Conservation (phyloP, 352 stramenopile species). For the Phytophthora uliginosa region DNA sequence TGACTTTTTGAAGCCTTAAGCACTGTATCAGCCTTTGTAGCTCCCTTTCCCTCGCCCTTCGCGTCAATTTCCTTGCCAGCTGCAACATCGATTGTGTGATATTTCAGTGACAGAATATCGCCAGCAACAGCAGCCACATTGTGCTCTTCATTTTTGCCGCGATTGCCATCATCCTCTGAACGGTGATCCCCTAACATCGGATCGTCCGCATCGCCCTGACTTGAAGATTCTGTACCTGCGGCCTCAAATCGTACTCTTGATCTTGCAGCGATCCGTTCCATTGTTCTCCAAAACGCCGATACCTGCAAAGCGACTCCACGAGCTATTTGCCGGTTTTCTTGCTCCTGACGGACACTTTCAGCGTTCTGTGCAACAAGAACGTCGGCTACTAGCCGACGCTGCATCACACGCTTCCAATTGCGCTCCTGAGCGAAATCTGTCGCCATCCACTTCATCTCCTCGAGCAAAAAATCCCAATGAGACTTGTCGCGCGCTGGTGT, state of each 20-base stretch:
- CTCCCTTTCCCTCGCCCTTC: constrained; percentile 26
- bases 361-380: constrained; percentile 76
- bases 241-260: constrained; percentile 81
- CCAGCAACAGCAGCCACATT: constrained; percentile 8
- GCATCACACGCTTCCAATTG: constrained; percentile 95
- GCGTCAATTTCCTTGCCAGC: constrained; percentile 21
- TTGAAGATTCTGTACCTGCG: constrained; percentile 28
- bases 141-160: constrained; percentile 31
- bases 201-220: constrained; percentile 19
- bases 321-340: constrained; percentile 73
- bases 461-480: constrained; percentile 96
- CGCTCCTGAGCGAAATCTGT: constrained; percentile 97
- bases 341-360: constrained; percentile 73
- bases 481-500: constrained; percentile 65
- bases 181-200: constrained; percentile 12
- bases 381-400: constrained; percentile 70
- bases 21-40: constrained; percentile 19
- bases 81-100: constrained; percentile 51
- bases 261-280: constrained; percentile 85
- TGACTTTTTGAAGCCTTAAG: constrained; percentile 36
- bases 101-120: constrained; percentile 40
- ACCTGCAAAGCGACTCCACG: constrained; percentile 75
- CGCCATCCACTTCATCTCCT: constrained; percentile 98
- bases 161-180: constrained; percentile 35
- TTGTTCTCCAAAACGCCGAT: constrained; percentile 86